Percentiles rank a stretch among this genome's conserved stretches.
Evolutionary conservation across 192 early-diverging fungal species (phyloP).

Genomic region (Irineochytrium annulatum): DNA sequence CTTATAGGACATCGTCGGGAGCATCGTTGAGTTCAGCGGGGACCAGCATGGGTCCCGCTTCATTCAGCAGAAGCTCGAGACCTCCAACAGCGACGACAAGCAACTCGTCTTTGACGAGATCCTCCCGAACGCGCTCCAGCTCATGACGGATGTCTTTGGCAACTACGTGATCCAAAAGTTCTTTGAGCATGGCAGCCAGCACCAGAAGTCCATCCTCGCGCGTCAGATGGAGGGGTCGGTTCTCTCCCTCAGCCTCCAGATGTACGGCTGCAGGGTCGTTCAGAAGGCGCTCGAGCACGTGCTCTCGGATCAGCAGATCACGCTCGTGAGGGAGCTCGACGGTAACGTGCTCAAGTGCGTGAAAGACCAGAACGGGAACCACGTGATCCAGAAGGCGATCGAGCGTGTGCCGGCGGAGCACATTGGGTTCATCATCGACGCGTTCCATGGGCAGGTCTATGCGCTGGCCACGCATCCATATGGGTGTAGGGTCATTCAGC

Average conservation of each 20-base stretch:
- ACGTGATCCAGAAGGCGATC: conserved; percentile 99
- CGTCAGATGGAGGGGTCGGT: conserved; percentile 96
- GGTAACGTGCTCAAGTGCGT: conserved; percentile 97
- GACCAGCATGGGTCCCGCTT: conserved; percentile 99
- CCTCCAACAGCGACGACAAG: conserved; percentile 87
- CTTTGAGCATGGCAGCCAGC: conserved; percentile 93
- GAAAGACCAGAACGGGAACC: conserved; percentile 99
- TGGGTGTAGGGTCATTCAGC: conserved; percentile 97
- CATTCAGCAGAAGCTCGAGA: conserved; percentile 97
- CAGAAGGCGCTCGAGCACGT: conserved; percentile 98
- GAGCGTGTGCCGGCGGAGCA: conserved; percentile 91
- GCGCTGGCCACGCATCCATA: conserved; percentile 96
- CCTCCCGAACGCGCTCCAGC: conserved; percentile 78
- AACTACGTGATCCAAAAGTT: conserved; percentile 99
- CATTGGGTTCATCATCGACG: conserved; percentile 94
- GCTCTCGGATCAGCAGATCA: conserved; percentile 82
- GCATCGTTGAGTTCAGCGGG: conserved; percentile 96
- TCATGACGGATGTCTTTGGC: conserved; percentile 99
- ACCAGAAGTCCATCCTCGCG: conserved; percentile 88
- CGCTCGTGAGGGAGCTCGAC: conserved; percentile 86
- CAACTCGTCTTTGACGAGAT: conserved; percentile 97
- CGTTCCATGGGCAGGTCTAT: conserved; percentile 96
- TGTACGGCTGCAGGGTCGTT: conserved; percentile 99
- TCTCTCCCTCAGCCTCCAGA: conserved; percentile 89
- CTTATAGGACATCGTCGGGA: conserved; percentile 81